Conservation (phyloP, 495 filamentous ascomycete species). For the Hypomontagnella submonticulosa region DNA sequence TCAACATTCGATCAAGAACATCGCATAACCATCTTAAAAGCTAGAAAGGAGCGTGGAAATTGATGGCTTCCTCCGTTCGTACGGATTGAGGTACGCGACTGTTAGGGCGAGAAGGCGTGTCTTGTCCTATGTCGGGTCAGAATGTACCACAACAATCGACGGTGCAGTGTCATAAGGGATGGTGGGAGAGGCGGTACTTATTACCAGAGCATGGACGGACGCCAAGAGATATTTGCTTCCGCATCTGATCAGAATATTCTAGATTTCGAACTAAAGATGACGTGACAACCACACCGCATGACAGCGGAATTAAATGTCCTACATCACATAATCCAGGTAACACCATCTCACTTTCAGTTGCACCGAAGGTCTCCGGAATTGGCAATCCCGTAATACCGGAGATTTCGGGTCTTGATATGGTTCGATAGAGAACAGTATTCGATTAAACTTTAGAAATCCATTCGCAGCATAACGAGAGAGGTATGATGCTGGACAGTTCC, state of each 20-base stretch:
- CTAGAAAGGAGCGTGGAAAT: not conserved
- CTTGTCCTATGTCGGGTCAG: too few relatives aligned
- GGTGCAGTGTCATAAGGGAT: too few relatives aligned
- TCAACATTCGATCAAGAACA: too few relatives aligned
- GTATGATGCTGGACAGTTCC: not conserved
- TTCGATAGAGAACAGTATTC: not conserved
- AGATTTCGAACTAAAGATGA: not conserved
- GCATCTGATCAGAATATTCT: too few relatives aligned
- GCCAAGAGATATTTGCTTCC: too few relatives aligned
- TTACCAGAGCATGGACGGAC: too few relatives aligned
- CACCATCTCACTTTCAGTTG: not conserved
- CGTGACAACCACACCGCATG: not conserved
- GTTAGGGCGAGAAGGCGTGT: too few relatives aligned
- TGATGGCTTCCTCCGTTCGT: too few relatives aligned
- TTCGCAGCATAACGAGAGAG: not conserved
- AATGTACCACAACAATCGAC: too few relatives aligned
- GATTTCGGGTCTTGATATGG: not conserved
- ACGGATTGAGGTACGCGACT: too few relatives aligned
- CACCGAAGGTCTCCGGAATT: constrained; percentile 20
- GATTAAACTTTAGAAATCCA: not conserved
- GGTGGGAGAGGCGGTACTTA: too few relatives aligned
- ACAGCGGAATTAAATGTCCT: not conserved
- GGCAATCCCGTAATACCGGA: constrained; percentile 24
- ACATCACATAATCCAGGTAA: not conserved
- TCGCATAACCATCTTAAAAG: not conserved